A percentile compares a stretch with the other conserved stretches of the same genome.
phyloP scores from a whole-genome alignment of 2,329 filamentous ascomycete genomes.

The Didymosphaeria variabile region DNA sequence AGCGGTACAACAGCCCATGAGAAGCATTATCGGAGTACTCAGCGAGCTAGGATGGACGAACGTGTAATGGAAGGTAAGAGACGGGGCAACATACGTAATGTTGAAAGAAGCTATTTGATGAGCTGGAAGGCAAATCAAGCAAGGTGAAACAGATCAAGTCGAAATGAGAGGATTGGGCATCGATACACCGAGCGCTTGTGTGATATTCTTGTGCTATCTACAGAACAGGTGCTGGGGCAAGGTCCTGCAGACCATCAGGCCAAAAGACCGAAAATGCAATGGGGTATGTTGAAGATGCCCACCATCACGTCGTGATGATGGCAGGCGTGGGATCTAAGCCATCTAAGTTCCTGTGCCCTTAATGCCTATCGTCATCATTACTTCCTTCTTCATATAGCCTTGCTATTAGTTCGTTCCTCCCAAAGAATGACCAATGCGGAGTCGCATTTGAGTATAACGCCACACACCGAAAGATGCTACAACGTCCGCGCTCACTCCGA shows the following conservation, averaged over 20 bases:
- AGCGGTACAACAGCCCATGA: too few relatives aligned
- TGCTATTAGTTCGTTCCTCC: background rate
- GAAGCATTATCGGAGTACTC: too few relatives aligned
- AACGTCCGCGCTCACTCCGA: slow-evolving; percentile 10
- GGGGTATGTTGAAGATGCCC: slow-evolving; percentile 11
- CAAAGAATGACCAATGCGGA: background rate
- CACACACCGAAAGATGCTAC: slow-evolving; percentile 9
- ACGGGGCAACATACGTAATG: too few relatives aligned
- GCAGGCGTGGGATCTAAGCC: slow-evolving; percentile 11
- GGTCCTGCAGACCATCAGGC: background rate
- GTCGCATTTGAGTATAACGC: slow-evolving; percentile 9
- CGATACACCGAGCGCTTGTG: background rate
- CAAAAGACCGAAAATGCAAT: slow-evolving; percentile 11
- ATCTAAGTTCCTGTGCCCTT: slow-evolving; percentile 8
- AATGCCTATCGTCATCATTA: background rate
- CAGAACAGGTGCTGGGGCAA: background rate
- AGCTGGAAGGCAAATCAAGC: background rate
- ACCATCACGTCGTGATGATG: slow-evolving; percentile 7
- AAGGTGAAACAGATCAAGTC: background rate
- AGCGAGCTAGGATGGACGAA: too few relatives aligned
- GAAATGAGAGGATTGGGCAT: background rate
- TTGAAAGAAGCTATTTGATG: too few relatives aligned
- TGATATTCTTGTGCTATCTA: background rate
- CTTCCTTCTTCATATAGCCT: background rate
- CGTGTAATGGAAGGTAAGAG: too few relatives aligned